phyloP scores from a whole-genome alignment of 495 filamentous ascomycete species.

The Hypomontagnella submonticulosa region DNA sequence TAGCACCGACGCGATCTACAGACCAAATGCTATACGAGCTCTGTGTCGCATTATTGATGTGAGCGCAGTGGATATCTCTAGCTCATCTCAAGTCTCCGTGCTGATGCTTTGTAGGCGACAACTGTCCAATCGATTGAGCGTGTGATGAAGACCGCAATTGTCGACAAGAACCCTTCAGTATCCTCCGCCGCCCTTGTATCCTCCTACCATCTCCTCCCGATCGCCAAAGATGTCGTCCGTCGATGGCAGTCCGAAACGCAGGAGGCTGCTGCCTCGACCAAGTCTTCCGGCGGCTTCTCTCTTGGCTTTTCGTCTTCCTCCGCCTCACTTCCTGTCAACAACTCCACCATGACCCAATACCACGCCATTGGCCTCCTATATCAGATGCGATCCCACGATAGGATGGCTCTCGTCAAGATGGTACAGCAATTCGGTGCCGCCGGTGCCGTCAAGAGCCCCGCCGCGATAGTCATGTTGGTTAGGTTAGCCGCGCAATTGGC shows the following conservation, averaged over 20 bases:
- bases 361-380: slow-evolving; percentile 98
- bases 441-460: slow-evolving; percentile 92
- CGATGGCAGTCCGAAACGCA: slow-evolving; percentile 99
- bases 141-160: slow-evolving; percentile 98
- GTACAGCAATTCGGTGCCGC: slow-evolving; percentile 95
- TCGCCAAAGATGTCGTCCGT: slow-evolving; percentile 92
- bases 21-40: slow-evolving; percentile 96
- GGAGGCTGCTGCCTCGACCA: slow-evolving; percentile 90
- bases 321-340: slow-evolving; percentile 75
- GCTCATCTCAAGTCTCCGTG: slow-evolving; percentile 12
- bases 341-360: slow-evolving; percentile 95
- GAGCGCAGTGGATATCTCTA: slow-evolving; percentile 47
- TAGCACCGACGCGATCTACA: slow-evolving; percentile 93
- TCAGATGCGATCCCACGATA: slow-evolving; percentile 96
- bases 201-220: slow-evolving; percentile 96
- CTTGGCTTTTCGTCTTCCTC: slow-evolving; percentile 86
- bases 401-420: slow-evolving; percentile 99
- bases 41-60: slow-evolving; percentile 98
- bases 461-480: slow-evolving; percentile 90
- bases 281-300: slow-evolving; percentile 87
- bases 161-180: slow-evolving; percentile 98
- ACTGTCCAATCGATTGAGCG: slow-evolving; percentile 98
- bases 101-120: slow-evolving; percentile 72
- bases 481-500: slow-evolving; percentile 93
- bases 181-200: slow-evolving; percentile 97